phyloP scores from a whole-genome alignment of 2,329 filamentous ascomycete species.

The Cytospora schulzeri region DNA sequence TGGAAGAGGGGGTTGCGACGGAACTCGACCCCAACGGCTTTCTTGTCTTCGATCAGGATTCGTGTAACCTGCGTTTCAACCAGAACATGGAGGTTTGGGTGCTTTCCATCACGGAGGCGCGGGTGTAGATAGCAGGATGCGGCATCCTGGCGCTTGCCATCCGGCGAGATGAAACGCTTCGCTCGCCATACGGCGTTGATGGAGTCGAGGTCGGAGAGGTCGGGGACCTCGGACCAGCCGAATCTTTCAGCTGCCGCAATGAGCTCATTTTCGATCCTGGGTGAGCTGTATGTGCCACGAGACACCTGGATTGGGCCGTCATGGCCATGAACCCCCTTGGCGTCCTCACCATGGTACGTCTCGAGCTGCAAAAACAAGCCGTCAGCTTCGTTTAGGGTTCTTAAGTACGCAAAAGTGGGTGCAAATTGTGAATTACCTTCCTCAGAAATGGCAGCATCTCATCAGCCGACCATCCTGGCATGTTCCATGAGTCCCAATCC shows the following conservation, averaged over 20 bases:
- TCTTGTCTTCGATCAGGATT: conserved; percentile 46
- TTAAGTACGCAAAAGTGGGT: neutral
- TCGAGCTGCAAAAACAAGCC: conserved; percentile 41
- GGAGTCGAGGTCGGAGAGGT: conserved; percentile 49
- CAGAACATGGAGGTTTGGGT: conserved; percentile 57
- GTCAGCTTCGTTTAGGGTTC: neutral
- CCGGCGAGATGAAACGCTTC: conserved; percentile 33
- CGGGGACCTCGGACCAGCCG: conserved; percentile 49
- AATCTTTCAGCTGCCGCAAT: conserved; percentile 46
- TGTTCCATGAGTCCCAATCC: conserved; percentile 37
- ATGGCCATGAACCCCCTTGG: conserved; percentile 47
- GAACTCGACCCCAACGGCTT: conserved; percentile 54
- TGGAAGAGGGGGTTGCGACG: conserved; percentile 44
- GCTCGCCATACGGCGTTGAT: conserved; percentile 34
- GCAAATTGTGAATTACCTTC: conserved; percentile 39
- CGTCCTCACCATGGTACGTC: conserved; percentile 49
- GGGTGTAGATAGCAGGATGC: conserved; percentile 54
- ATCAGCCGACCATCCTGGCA: conserved; percentile 34
- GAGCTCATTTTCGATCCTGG: conserved; percentile 46
- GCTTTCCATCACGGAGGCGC: conserved; percentile 46
- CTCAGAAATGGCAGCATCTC: conserved; percentile 51
- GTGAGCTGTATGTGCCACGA: conserved; percentile 46
- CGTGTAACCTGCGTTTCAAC: conserved; percentile 53
- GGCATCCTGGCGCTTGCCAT: conserved; percentile 55
- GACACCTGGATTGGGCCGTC: conserved; percentile 53